Conservation (phyloP, 306 rosid species). For the Prunus kanzakura region DNA sequence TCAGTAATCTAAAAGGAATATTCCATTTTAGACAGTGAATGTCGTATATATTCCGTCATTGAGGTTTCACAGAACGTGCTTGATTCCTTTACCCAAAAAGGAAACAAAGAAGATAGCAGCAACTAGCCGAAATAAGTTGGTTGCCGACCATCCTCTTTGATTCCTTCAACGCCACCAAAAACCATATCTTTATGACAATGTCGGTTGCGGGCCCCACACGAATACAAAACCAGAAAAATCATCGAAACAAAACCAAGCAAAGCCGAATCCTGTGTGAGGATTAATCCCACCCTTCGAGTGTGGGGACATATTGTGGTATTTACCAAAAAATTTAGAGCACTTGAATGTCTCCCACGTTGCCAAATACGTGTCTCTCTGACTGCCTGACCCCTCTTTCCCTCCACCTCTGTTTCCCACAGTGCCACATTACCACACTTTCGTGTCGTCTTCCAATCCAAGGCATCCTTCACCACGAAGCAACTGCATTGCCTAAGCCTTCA, state of each 20-base stretch:
- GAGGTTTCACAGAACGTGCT: too few relatives aligned
- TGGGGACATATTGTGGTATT: too few relatives aligned
- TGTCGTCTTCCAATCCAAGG: too few relatives aligned
- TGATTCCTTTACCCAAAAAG: too few relatives aligned
- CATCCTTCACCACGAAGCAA: not conserved
- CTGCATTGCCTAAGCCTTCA: not conserved
- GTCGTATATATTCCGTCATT: too few relatives aligned
- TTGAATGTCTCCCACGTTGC: not conserved
- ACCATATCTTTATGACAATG: not conserved
- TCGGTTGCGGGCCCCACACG: not conserved
- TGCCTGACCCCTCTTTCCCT: not conserved
- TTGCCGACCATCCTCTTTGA: too few relatives aligned
- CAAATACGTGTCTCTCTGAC: not conserved
- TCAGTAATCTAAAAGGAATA: too few relatives aligned
- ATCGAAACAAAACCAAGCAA: not conserved
- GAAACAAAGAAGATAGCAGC: not conserved
- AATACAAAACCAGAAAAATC: not conserved
- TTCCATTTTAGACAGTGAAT: too few relatives aligned
- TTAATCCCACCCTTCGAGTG: too few relatives aligned
- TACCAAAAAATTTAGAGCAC: not conserved
- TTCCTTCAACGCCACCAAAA: too few relatives aligned
- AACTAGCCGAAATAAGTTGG: too few relatives aligned
- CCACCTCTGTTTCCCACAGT: not conserved
- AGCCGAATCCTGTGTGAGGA: too few relatives aligned
- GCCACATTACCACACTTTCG: not conserved